Base-by-base conservation (phyloP, 1,284 basidiomycete species). In the Malassezia yamatoensis region DNA sequence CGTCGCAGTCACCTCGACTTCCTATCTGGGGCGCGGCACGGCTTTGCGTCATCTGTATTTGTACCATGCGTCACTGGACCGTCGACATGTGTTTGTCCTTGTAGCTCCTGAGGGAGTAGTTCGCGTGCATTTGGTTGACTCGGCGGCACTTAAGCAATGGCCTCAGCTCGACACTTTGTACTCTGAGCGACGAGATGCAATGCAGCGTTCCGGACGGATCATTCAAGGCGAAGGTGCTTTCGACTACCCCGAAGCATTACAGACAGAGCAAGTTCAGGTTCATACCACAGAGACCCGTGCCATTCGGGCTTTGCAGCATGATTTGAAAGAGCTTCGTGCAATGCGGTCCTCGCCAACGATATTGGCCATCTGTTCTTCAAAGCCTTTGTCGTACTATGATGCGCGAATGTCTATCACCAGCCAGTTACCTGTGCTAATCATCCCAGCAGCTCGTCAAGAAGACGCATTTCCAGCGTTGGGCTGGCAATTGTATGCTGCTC, bases 71-170 rank as follows among this genome's bases (percentile, higher is more conserved):
- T 80, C 82, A 37, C 84, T 80, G 51, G 83, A 85, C 7, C 80
- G 82, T 2, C 81, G 94, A 13, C 90, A 98, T 67, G 82, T 96
- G n/a, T 88, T 94, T 67, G 87, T 85, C 1, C 79, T 96, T 13
- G 93, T 98, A 78, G 79, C 85, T 41, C 84, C 85, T 42, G 65
- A 70, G 33, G 68, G 68, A 42, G 85, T 85, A 66, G 47, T 64
- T 40, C 62, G 59, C 36, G 78, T 96, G 2, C 91, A 93, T 74
- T 78, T 96, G 48, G 90, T 96, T 47, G 93, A 98, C 75, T 84
- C 85, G 39, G 88, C 89, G 10, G 83, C 84, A 13, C 83, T 85
- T 47, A 83, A 89, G 21, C 90, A 96, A 70, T 83, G 96, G 32
- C 80, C 85, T 2, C 85, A 83, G 51, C 80, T 96, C 13, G 79